phyloP scores from a whole-genome alignment of 1,284 basidiomycete genomes.

The Fistulinella cinereoalba region DNA sequence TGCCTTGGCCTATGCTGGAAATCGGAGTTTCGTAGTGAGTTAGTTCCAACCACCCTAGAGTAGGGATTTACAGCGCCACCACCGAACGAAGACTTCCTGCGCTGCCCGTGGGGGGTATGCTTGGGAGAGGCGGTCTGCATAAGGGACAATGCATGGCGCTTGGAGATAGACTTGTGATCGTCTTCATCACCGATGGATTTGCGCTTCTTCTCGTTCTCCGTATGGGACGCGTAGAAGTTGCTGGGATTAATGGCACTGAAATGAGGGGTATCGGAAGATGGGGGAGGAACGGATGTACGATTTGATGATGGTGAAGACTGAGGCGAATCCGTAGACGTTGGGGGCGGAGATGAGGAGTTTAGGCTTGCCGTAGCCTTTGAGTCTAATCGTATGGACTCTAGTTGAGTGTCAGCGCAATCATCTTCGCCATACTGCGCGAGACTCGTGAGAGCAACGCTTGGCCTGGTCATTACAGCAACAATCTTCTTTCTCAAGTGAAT shows the following conservation, averaged over 20 bases:
- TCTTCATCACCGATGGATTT: slow-evolving; percentile 38
- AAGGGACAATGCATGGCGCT: slow-evolving; percentile 30
- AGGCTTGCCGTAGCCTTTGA: slow-evolving; percentile 26
- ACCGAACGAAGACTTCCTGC: slow-evolving; percentile 33
- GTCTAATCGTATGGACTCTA: slow-evolving; percentile 23
- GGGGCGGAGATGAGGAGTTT: slow-evolving; percentile 25
- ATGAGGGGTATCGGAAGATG: slow-evolving; percentile 24
- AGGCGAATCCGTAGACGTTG: slow-evolving; percentile 28
- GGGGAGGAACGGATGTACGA: slow-evolving; percentile 18
- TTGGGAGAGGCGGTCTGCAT: slow-evolving; percentile 25
- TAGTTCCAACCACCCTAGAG: slow-evolving; percentile 32
- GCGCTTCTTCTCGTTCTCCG: slow-evolving; percentile 39
- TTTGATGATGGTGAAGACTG: slow-evolving; percentile 22
- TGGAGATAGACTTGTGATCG: slow-evolving; percentile 16
- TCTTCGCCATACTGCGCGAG: slow-evolving; percentile 58
- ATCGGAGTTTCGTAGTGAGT: slow-evolving; percentile 35
- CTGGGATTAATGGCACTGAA: slow-evolving; percentile 37
- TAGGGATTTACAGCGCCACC: slow-evolving; percentile 38
- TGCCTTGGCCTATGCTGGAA: slow-evolving; percentile 18
- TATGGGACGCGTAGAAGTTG: slow-evolving; percentile 44
- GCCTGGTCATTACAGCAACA: slow-evolving; percentile 38
- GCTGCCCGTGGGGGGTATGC: slow-evolving; percentile 22
- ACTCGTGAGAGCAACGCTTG: slow-evolving; percentile 45
- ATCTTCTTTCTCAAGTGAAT: slow-evolving; percentile 60
- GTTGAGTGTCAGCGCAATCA: slow-evolving; percentile 37